Conservation (phyloP, 352 stramenopile genomes). For the Pythium sukuiense region DNA sequence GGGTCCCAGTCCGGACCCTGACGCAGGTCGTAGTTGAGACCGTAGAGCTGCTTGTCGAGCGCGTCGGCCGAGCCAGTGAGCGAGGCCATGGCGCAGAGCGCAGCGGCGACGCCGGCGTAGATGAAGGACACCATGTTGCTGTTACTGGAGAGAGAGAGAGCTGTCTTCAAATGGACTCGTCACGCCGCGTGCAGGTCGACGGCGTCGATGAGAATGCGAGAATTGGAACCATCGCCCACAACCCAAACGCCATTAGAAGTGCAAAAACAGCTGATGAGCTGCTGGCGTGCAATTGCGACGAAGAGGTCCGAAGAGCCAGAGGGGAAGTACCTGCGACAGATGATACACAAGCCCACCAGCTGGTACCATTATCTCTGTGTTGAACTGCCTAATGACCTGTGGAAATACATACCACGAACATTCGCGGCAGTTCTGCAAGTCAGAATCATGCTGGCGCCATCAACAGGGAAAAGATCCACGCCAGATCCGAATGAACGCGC, state of each 20-base stretch:
- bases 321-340: background rate
- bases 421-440: background rate
- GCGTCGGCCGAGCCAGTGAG: conserved; percentile 36
- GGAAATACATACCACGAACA: background rate
- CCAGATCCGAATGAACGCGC: too few species aligned
- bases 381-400: too few species aligned
- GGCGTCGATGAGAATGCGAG: background rate
- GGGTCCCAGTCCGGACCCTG: conserved; percentile 78
- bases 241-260: conserved; percentile 3
- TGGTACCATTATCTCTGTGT: too few species aligned
- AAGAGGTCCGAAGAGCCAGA: conserved; percentile 9
- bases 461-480: background rate
- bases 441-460: background rate
- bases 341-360: background rate
- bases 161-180: background rate
- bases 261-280: background rate
- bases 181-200: background rate
- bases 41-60: conserved; percentile 75
- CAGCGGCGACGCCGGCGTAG: conserved; percentile 6
- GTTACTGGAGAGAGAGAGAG: too few species aligned
- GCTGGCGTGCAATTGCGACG: conserved; percentile 14
- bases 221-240: background rate
- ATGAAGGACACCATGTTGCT: conserved; percentile 27
- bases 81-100: conserved; percentile 31
- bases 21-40: conserved; percentile 84